A percentile compares a stretch with the other conserved stretches of the same genome.
phyloP scores from a whole-genome alignment of 371 early-diverging fungal species.

The Lichtheimia hyalospora region DNA sequence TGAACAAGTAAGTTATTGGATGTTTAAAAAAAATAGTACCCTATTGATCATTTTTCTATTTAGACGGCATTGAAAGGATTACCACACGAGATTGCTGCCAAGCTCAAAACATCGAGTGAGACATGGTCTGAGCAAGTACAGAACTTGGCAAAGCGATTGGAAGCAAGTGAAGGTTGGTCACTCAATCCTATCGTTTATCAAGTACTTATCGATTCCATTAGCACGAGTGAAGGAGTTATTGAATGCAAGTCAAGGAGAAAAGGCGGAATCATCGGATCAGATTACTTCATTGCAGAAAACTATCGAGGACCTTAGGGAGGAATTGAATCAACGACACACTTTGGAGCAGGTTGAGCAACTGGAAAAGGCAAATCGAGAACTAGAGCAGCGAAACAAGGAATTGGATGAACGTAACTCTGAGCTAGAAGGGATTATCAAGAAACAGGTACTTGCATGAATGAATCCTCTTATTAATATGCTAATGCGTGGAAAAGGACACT shows the following conservation, averaged over 20 bases:
- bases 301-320: constrained; percentile 3
- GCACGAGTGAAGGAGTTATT: constrained; percentile 16
- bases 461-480: not conserved
- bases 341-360: constrained; percentile 15
- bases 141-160: constrained; percentile 22
- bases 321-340: constrained; percentile 8
- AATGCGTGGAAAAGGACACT: not conserved
- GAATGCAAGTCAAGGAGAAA: constrained; percentile 8
- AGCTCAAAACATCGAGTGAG: constrained; percentile 28
- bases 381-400: constrained; percentile 13
- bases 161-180: constrained; percentile 29
- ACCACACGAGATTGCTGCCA: constrained; percentile 42
- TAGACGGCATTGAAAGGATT: constrained; percentile 23
- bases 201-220: constrained; percentile 1
- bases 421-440: constrained; percentile 15
- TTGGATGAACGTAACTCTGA: constrained; percentile 11
- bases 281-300: constrained; percentile 12
- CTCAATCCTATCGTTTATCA: not conserved
- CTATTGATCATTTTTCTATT: no score
- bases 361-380: constrained; percentile 13
- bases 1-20: constrained; percentile 20
- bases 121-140: constrained; percentile 36
- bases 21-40: not conserved
- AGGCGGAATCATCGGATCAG: constrained; percentile 2
- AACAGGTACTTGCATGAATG: constrained; percentile 6